Evolutionary conservation across 1,284 basidiomycete genomes (phyloP).

Genomic region (Gomphus bonarii): DNA sequence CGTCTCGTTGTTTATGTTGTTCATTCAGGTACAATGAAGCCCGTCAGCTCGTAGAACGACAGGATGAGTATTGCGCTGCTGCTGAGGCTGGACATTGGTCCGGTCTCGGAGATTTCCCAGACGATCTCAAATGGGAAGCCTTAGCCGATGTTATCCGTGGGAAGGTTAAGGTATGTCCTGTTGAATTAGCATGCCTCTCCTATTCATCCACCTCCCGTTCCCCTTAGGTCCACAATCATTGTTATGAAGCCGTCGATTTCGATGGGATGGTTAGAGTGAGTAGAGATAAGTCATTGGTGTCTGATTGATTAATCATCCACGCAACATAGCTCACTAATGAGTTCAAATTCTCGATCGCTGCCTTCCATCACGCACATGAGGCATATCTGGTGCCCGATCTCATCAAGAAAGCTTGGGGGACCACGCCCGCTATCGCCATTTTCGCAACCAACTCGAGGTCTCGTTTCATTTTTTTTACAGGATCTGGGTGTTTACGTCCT

Average conservation of each 20-base stretch:
- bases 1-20: background rate
- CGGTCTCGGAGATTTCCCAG: slow-evolving; percentile 54
- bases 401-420: slow-evolving; percentile 35
- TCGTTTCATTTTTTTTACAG: background rate
- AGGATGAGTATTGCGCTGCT: slow-evolving; percentile 60
- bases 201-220: slow-evolving; percentile 31
- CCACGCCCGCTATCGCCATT: slow-evolving; percentile 41
- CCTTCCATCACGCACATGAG: slow-evolving; percentile 46
- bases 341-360: slow-evolving; percentile 34
- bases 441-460: slow-evolving; percentile 34
- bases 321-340: slow-evolving; percentile 34
- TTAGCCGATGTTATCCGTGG: slow-evolving; percentile 77
- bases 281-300: background rate
- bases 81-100: slow-evolving; percentile 47
- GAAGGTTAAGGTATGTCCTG: slow-evolving; percentile 43
- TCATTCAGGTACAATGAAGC: slow-evolving; percentile 53
- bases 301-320: background rate
- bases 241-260: slow-evolving; percentile 40
- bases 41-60: slow-evolving; percentile 53
- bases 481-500: background rate
- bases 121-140: slow-evolving; percentile 71
- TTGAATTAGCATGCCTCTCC: slow-evolving; percentile 24
- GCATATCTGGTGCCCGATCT: slow-evolving; percentile 40
- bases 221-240: slow-evolving; percentile 32
- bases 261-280: slow-evolving; percentile 24